Base-by-base conservation (phyloP, 352 stramenopile species). In the Globisporangium perplexum region DNA sequence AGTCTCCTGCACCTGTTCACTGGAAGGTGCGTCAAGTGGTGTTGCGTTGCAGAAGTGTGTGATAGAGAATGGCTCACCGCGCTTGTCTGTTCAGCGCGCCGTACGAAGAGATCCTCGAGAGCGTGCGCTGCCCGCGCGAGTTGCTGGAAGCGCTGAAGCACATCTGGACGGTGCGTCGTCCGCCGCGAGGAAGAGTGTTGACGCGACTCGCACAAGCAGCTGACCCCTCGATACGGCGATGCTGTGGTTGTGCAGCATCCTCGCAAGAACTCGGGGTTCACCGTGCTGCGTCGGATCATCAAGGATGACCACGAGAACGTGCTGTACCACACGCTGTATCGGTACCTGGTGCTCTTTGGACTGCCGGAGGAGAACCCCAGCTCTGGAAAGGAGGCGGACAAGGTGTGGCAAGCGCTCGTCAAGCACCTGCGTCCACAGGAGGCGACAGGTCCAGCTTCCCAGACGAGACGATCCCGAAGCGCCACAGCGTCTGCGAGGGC, bases 91-190 rank as follows among this genome's bases (percentile, higher is more conserved):
- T 10, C 47, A 89, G 95, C 61, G 83, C 72, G 41, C 97, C 97
- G 2, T 99, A 99, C 65, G 97, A 99, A 91, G 96, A 99, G 65
- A 90, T 98, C 28, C 63, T 99, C 22, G 86, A 97, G 49, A 71
- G 84, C 45, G 96, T 98, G 15, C 59, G 62, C 15, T 99, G 96
- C 59, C 96, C 96, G 17, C n/a, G 58, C 24, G 70, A 73, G 28
- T 69, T 99, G 12, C 71, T 91, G 39, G 71, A 74, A 22, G 86
- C 87, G 46, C 64, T 98, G 14, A 82, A 88, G 47, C 68, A 70
- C 15, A 67, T 98, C 41, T 99, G 96, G 96, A 82, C 73, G 73
- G 76, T 91, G 58, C 26, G 71, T 74, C 10, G 5, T 39, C 33
- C 23, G 45, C 8, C 4, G 5, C 5, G 11, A 39, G 11, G 14